Conservation (phyloP, 169 alveolate species). For the Cyclospora cayetanensis region DNA sequence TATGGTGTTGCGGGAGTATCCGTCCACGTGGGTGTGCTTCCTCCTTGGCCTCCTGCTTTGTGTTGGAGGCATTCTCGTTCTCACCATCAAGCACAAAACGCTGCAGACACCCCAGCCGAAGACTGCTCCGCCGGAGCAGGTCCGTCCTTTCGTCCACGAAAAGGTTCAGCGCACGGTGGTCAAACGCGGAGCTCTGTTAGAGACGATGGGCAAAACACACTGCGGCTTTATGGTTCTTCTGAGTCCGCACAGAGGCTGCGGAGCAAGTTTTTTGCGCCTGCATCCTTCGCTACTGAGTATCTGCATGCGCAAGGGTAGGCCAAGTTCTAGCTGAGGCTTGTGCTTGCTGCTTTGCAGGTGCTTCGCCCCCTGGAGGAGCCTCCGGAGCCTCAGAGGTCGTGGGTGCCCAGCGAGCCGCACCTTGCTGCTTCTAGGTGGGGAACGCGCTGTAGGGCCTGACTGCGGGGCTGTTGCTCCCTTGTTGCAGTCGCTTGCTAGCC, state of each 20-base stretch:
- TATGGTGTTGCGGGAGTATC: conserved; percentile 42
- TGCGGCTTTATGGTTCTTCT: neutral
- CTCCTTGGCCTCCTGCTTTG: conserved; percentile 10
- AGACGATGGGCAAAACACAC: neutral
- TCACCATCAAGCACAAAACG: conserved; percentile 16
- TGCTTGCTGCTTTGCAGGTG: neutral
- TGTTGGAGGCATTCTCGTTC: conserved; percentile 47
- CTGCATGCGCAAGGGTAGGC: too few species aligned
- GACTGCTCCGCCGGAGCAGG: neutral
- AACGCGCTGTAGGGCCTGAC: neutral
- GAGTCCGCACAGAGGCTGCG: neutral
- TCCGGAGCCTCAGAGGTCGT: neutral
- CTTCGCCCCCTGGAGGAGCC: neutral
- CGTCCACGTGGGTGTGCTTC: neutral
- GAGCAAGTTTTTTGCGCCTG: neutral
- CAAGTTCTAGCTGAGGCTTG: too few species aligned
- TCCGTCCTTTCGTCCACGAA: neutral
- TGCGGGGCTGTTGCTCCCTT: neutral
- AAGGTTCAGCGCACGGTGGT: neutral
- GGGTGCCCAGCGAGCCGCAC: neutral
- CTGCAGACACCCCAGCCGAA: neutral
- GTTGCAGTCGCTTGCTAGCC: neutral
- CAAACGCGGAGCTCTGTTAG: neutral
- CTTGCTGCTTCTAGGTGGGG: neutral
- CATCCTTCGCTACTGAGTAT: neutral